phyloP scores from a whole-genome alignment of 768 basidiomycete species.

The Naganishia antarctica region DNA sequence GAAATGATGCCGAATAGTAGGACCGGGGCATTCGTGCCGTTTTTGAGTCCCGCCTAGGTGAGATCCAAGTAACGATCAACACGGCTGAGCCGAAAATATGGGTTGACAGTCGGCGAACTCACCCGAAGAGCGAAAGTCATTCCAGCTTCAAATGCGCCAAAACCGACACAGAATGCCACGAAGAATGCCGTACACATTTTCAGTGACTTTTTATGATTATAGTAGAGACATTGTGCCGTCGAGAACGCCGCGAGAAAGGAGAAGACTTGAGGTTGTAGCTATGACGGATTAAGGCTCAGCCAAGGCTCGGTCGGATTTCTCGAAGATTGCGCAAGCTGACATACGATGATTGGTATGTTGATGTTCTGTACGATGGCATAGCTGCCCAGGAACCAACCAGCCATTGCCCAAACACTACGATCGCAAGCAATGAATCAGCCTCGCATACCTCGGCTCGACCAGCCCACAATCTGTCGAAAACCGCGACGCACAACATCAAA shows the following conservation, averaged over 20 bases:
- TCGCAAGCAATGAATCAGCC: constrained; percentile 15
- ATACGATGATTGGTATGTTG: constrained; percentile 67
- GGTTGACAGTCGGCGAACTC: constrained; percentile 40
- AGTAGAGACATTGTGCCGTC: constrained; percentile 69
- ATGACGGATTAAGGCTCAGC: background rate
- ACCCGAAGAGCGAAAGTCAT: constrained; percentile 61
- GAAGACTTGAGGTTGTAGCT: constrained; percentile 53
- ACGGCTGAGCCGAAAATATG: too few species aligned
- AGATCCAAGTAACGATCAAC: too few species aligned
- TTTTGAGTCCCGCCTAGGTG: constrained; percentile 52
- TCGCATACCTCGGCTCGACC: constrained; percentile 34
- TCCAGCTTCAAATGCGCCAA: constrained; percentile 60
- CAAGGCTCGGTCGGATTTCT: too few species aligned
- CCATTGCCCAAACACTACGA: constrained; percentile 57
- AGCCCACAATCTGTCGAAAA: background rate
- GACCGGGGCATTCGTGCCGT: constrained; percentile 51
- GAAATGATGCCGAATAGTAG: constrained; percentile 62
- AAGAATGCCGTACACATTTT: constrained; percentile 49
- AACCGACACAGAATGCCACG: constrained; percentile 51
- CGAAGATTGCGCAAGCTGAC: constrained; percentile 49
- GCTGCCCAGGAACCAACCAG: constrained; percentile 61
- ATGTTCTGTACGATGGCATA: constrained; percentile 64
- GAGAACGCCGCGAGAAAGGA: constrained; percentile 59
- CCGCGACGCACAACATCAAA: constrained; percentile 56
- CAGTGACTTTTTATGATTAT: constrained; percentile 54